These are phyloP conservation scores for Pezicula neosporulosa DNA, from an alignment of 2,329 filamentous ascomycete species.

Conservation along the genomic window DNA sequence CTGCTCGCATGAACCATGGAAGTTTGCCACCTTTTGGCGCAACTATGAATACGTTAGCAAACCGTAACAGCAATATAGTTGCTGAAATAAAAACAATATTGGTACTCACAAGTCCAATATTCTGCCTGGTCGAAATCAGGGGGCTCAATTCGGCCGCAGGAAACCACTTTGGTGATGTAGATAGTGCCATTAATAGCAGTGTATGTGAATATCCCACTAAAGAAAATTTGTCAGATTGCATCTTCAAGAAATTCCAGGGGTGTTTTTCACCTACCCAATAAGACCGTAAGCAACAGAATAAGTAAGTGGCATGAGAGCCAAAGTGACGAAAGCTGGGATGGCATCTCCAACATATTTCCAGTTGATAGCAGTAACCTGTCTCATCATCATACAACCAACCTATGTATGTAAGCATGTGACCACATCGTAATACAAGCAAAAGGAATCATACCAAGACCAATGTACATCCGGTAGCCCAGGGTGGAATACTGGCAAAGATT, in stretches of 20 bases:
- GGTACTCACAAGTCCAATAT: conserved; percentile 46
- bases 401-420: background rate
- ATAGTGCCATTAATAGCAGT: conserved; percentile 47
- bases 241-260: background rate
- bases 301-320: conserved; percentile 71
- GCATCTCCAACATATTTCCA: conserved; percentile 73
- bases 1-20: conserved; percentile 4
- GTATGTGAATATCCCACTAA: conserved; percentile 45
- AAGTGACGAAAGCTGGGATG: conserved; percentile 68
- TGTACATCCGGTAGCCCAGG: conserved; percentile 71
- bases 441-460: conserved; percentile 48
- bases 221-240: background rate
- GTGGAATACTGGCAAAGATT: conserved; percentile 69
- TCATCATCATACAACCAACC: conserved; percentile 69
- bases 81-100: conserved; percentile 2
- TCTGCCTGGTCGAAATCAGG: conserved; percentile 49
- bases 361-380: conserved; percentile 70
- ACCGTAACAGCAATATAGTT: background rate
- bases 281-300: conserved; percentile 74
- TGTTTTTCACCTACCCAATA: conserved; percentile 41
- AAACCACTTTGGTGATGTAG: conserved; percentile 42
- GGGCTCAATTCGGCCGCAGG: conserved; percentile 41
- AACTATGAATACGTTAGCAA: background rate
- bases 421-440: background rate
- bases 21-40: background rate